Base-by-base conservation (phyloP, 2,329 filamentous ascomycete species). In the Metarhizium brunneum region DNA sequence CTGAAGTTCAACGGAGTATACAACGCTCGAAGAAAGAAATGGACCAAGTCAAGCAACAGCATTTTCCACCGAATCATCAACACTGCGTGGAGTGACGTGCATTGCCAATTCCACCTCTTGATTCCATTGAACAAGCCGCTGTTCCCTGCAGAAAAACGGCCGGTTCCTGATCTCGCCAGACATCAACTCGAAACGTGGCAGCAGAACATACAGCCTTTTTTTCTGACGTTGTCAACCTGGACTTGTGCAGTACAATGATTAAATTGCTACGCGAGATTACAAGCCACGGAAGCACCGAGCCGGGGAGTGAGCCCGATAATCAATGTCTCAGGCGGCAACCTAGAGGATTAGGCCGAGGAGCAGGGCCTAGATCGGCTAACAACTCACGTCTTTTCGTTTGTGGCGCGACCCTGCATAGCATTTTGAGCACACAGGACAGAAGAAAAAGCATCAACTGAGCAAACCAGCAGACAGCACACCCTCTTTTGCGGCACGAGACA, bases 1-100 rank as follows among this genome's bases (percentile, higher is more conserved):
- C 59, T 79, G 54, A 47, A 36, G 35, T 36, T 36, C 35, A 36
- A 36, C 35, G 25, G 25, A 25, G 25, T 25, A 25, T 25, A 25
- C 25, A 25, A 25, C 25, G 25, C 25, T 25, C 25, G 4, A 25
- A 25, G 25, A 25, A 25, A 25, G 25, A 25, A 25, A 25, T 25
- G 25, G 25, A 25, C 25, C 25, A 25, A 25, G 25, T 25, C 25
- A 25, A 25, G 25, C 3, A 25, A 7, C 32, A 11, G 32, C 32
- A 35, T 35, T 11, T 8, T 11, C 32, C 3, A 35, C 32, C 4
- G 2, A 25, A 25, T 25, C 25, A 25, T 5, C 32, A 35, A 35
- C 32, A 11, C 32, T 35, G 25, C 25, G 25, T 25, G 32, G 32
- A 35, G 32, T 35, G 32, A 35, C 32, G 32, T 35, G 32, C 32